Conservation (phyloP, 2,329 filamentous ascomycete genomes). For the Stachybotrys elegans region DNA sequence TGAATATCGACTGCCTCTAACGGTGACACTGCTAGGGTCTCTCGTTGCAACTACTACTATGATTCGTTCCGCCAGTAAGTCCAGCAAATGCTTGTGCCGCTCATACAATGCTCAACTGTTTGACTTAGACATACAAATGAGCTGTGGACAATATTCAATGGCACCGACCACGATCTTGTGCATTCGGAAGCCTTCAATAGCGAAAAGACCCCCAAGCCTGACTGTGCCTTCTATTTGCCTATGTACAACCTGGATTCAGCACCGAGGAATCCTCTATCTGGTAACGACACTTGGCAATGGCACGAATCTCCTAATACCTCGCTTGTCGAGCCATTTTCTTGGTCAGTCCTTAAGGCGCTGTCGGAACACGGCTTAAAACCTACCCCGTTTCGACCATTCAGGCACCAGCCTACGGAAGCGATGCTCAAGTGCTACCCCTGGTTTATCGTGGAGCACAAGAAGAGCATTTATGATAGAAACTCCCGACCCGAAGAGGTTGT, state of each 20-base stretch:
- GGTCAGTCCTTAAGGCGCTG: constrained; percentile 5
- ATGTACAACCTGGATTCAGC: constrained; percentile 4
- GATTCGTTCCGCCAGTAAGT: constrained; percentile 6
- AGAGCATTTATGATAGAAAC: neutral
- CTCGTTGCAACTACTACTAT: constrained; percentile 12
- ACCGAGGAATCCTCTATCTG: neutral
- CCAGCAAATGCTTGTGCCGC: neutral
- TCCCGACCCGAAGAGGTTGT: neutral
- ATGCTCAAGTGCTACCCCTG: constrained; percentile 12
- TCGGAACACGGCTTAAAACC: constrained; percentile 3
- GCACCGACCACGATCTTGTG: neutral
- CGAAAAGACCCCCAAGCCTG: constrained; percentile 7
- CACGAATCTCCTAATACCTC: neutral
- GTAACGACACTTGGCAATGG: constrained; percentile 5
- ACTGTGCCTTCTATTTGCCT: constrained; percentile 12
- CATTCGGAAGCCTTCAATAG: neutral
- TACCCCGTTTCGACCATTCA: constrained; percentile 3
- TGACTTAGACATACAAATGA: neutral
- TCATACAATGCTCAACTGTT: neutral
- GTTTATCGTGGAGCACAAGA: constrained; percentile 14
- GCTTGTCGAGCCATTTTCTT: constrained; percentile 7
- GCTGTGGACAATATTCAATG: constrained; percentile 2
- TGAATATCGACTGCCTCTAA: neutral
- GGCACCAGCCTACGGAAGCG: neutral
- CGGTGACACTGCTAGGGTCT: neutral